These are phyloP conservation scores for Exobasidium cylindrosporum DNA, from an alignment of 1,284 basidiomycete species.

Conservation along the genomic window DNA sequence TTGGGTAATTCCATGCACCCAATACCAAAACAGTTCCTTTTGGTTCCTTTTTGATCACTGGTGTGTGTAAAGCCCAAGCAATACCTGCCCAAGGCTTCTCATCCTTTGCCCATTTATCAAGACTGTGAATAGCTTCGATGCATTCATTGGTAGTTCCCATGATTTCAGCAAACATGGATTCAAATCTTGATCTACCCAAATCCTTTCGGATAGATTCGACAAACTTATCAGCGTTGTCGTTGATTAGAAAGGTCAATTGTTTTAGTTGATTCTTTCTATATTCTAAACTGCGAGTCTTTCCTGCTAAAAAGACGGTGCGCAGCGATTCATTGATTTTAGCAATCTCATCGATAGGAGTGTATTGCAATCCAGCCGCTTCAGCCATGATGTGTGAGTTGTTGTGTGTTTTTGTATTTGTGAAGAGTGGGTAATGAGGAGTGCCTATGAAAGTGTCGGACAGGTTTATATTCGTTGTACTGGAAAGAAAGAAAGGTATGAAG, in stretches of 20 bases:
- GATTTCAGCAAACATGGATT: conserved; percentile 54
- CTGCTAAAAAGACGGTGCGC: conserved; percentile 60
- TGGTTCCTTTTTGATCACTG: conserved; percentile 55
- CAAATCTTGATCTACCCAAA: conserved; percentile 60
- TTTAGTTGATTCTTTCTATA: conserved; percentile 67
- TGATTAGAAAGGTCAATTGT: conserved; percentile 64
- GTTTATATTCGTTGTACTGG: too few species aligned
- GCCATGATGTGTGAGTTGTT: not conserved
- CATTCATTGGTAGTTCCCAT: conserved; percentile 60
- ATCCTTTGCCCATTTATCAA: conserved; percentile 59
- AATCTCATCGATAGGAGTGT: conserved; percentile 9
- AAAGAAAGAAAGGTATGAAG: too few species aligned
- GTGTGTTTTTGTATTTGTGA: too few species aligned
- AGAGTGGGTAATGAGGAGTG: too few species aligned
- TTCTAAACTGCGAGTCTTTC: conserved; percentile 61
- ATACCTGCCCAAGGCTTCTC: conserved; percentile 42
- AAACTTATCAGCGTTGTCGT: conserved; percentile 63
- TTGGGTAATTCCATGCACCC: conserved; percentile 56
- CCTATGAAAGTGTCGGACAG: too few species aligned
- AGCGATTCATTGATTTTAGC: conserved; percentile 54
- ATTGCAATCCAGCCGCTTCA: conserved; percentile 8
- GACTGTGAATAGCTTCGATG: conserved; percentile 65
- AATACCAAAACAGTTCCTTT: conserved; percentile 58
- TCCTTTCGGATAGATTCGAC: conserved; percentile 62
- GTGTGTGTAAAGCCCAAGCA: conserved; percentile 51